These are phyloP conservation scores for Colletotrichum sublineola DNA, from an alignment of 2,329 filamentous ascomycete genomes.

Conservation along the genomic window DNA sequence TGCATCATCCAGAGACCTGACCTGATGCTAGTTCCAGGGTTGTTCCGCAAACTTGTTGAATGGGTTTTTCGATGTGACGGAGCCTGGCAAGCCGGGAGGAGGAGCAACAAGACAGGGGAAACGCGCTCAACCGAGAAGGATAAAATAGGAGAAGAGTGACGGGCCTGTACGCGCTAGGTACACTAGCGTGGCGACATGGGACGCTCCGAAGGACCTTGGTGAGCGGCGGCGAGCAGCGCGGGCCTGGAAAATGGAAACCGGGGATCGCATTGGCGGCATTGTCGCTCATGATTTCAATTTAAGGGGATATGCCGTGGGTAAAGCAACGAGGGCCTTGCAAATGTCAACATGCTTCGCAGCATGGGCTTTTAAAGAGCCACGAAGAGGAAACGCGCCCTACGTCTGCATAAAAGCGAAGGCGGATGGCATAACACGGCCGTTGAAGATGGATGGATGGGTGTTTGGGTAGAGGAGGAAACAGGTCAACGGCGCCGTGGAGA, in stretches of 20 bases:
- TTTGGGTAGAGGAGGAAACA: constrained; percentile 2
- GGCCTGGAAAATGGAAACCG: constrained; percentile 12
- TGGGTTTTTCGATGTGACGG: constrained; percentile 26
- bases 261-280: constrained; percentile 34
- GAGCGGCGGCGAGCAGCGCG: constrained; percentile 25
- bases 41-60: constrained; percentile 31
- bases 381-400: background rate
- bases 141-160: constrained; percentile 8
- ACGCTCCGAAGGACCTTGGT: constrained; percentile 6
- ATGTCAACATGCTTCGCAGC: too few relatives aligned
- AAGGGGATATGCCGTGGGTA: constrained; percentile 25
- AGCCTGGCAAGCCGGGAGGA: constrained; percentile 11
- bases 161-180: background rate
- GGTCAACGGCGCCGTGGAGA: constrained; percentile 14
- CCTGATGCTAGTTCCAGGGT: constrained; percentile 20
- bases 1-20: constrained; percentile 32
- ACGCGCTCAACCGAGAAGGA: constrained; percentile 18
- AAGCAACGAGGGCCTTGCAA: constrained; percentile 1
- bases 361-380: background rate
- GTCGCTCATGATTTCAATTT: constrained; percentile 37
- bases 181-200: constrained; percentile 10
- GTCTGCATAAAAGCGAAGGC: background rate
- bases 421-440: constrained; percentile 14
- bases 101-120: constrained; percentile 6
- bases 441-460: constrained; percentile 7